Conservation (phyloP, 768 basidiomycete species). For the Strobilomyces echinocephalus region DNA sequence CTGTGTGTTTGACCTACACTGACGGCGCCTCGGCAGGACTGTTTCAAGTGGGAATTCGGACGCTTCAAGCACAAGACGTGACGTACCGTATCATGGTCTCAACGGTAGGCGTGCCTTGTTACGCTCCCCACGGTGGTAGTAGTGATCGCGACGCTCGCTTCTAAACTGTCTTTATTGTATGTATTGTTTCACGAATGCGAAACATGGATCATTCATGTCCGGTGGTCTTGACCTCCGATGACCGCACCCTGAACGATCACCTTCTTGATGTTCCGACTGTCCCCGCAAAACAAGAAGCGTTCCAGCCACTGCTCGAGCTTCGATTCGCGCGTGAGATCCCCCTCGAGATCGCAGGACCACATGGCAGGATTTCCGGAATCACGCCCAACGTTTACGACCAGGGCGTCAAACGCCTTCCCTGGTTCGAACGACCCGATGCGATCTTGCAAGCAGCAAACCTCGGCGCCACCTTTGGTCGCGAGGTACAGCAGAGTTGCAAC, state of each 20-base stretch:
- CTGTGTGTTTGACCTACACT: neutral
- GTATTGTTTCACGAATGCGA: constrained; percentile 3
- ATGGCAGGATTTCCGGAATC: constrained; percentile 53
- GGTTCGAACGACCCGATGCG: constrained; percentile 70
- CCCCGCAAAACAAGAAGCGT: constrained; percentile 81
- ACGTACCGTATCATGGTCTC: too few relatives aligned
- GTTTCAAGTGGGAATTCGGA: constrained; percentile 74
- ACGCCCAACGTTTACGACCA: constrained; percentile 58
- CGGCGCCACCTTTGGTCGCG: constrained; percentile 88
- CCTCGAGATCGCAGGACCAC: constrained; percentile 43
- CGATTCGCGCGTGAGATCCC: constrained; percentile 29
- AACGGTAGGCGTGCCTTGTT: too few relatives aligned
- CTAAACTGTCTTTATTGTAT: constrained; percentile 1
- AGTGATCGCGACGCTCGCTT: neutral
- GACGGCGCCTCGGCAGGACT: constrained; percentile 47
- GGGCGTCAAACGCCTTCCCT: constrained; percentile 89
- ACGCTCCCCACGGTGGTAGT: constrained; percentile 1
- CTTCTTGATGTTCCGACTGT: constrained; percentile 73
- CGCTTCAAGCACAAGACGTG: constrained; percentile 32
- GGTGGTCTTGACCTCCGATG: constrained; percentile 62
- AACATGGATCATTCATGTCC: constrained; percentile 5
- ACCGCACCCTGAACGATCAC: constrained; percentile 82
- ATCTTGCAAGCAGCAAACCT: constrained; percentile 66
- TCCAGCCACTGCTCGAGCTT: constrained; percentile 61
- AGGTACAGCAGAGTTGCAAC: constrained; percentile 79